phyloP scores from a whole-genome alignment of 179 eudicot species.

The Spergularia azorica region DNA sequence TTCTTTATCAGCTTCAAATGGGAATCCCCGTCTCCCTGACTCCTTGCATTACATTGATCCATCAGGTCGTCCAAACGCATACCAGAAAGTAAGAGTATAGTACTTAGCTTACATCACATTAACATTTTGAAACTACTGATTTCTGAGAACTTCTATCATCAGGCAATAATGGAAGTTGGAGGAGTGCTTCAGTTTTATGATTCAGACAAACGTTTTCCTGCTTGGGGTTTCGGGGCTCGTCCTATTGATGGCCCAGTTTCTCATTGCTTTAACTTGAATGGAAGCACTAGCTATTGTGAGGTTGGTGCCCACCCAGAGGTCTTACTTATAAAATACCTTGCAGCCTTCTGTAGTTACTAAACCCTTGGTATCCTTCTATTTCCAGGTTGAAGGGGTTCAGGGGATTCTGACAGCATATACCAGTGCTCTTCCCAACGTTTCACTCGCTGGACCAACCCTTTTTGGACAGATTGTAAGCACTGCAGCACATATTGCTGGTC shows the following conservation, averaged over 20 bases:
- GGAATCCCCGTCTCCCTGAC: constrained; percentile 98
- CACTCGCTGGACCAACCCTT: constrained; percentile 98
- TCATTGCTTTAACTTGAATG: constrained; percentile 97
- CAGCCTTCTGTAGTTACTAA: constrained; percentile 15
- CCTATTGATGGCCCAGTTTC: constrained; percentile 99
- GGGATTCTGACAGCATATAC: constrained; percentile 88
- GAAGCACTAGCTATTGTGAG: constrained; percentile 91
- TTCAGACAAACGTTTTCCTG: constrained; percentile 85
- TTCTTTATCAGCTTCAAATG: constrained; percentile 91
- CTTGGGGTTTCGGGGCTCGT: constrained; percentile 99
- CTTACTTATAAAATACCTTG: not conserved
- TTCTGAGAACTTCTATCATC: constrained; percentile 24
- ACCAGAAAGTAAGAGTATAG: constrained; percentile 74
- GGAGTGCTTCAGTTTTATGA: constrained; percentile 93
- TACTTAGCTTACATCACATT: constrained; percentile 16
- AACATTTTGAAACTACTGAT: constrained; percentile 2
- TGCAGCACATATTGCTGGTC: constrained; percentile 84
- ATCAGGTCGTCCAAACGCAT: constrained; percentile 97
- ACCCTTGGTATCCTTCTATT: constrained; percentile 6
- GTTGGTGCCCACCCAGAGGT: constrained; percentile 34
- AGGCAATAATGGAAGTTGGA: constrained; percentile 93
- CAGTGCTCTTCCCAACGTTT: constrained; percentile 84
- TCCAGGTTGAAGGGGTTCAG: constrained; percentile 93
- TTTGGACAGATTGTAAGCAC: constrained; percentile 79
- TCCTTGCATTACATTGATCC: constrained; percentile 98